Evolutionary conservation across 495 filamentous ascomycete species (phyloP).

Genomic region (Penicillium malachiteum): DNA sequence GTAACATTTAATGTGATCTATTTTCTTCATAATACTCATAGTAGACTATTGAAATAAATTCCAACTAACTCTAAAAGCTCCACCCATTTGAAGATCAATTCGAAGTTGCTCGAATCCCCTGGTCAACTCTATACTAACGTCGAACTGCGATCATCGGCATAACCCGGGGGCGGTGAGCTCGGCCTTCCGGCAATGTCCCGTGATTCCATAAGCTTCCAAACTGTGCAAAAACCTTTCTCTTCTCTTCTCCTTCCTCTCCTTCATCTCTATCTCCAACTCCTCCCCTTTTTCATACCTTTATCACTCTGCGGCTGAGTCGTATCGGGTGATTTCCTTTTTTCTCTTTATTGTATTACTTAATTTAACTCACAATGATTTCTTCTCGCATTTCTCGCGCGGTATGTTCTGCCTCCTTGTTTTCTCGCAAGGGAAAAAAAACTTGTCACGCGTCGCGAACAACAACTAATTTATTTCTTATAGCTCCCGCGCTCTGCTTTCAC

Average conservation of each 20-base stretch:
- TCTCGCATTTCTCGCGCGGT: conserved; percentile 65
- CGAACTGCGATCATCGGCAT: not conserved
- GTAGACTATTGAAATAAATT: too few species aligned
- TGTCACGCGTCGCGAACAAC: conserved; percentile 19
- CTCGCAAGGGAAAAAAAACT: not conserved
- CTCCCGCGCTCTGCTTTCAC: conserved; percentile 49
- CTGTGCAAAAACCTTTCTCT: conserved; percentile 26
- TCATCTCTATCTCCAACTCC: conserved; percentile 28
- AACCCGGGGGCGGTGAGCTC: conserved; percentile 1
- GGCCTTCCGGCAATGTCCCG: conserved; percentile 5
- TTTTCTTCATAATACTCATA: too few species aligned
- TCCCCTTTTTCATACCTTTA: conserved; percentile 29
- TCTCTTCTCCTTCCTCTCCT: conserved; percentile 23
- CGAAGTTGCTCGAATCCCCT: too few species aligned
- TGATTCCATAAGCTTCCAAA: conserved; percentile 45
- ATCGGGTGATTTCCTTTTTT: conserved; percentile 31
- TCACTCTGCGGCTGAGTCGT: conserved; percentile 45
- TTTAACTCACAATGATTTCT: conserved; percentile 53
- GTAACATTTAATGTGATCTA: not conserved
- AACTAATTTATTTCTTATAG: conserved; percentile 31
- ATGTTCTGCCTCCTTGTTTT: conserved; percentile 43
- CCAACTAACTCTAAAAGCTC: too few species aligned
- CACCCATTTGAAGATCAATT: too few species aligned
- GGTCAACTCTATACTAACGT: not conserved
- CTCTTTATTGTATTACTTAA: conserved; percentile 41